phyloP scores from a whole-genome alignment of 179 eudicot species.

The Actinidia chinensis region DNA sequence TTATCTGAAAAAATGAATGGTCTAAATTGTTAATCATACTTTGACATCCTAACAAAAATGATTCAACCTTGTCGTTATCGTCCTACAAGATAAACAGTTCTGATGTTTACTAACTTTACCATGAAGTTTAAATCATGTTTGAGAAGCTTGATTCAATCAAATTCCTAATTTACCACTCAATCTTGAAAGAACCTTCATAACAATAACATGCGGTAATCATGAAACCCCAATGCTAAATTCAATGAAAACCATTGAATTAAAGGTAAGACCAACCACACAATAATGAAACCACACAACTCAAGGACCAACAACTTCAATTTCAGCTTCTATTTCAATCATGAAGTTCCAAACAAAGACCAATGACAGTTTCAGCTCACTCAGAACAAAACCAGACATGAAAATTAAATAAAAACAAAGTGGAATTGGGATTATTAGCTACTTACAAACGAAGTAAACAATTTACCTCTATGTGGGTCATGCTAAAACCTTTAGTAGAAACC shows the following conservation, averaged over 20 bases:
- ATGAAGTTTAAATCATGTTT: too few species aligned
- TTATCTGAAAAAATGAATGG: too few species aligned
- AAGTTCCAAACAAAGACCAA: background rate
- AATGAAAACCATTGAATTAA: background rate
- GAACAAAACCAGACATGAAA: constrained; percentile 17
- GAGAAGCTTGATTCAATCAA: background rate
- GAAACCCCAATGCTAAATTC: background rate
- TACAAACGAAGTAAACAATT: background rate
- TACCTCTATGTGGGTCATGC: background rate
- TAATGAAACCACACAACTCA: background rate
- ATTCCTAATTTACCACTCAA: background rate
- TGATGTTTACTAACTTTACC: too few species aligned
- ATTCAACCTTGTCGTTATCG: too few species aligned
- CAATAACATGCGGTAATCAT: background rate
- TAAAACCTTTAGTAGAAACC: background rate
- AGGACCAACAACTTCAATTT: background rate
- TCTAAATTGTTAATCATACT: too few species aligned
- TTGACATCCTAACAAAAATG: too few species aligned
- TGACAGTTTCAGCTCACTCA: background rate
- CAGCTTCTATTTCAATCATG: background rate
- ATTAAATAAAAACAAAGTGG: background rate
- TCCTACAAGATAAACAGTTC: too few species aligned
- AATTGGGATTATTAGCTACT: background rate
- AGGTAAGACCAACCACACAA: background rate
- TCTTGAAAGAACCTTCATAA: background rate